A percentile compares a stretch with the other conserved stretches of the same genome.
phyloP scores from a whole-genome alignment of 2,329 filamentous ascomycete genomes.

The Xylariaceae sp. region DNA sequence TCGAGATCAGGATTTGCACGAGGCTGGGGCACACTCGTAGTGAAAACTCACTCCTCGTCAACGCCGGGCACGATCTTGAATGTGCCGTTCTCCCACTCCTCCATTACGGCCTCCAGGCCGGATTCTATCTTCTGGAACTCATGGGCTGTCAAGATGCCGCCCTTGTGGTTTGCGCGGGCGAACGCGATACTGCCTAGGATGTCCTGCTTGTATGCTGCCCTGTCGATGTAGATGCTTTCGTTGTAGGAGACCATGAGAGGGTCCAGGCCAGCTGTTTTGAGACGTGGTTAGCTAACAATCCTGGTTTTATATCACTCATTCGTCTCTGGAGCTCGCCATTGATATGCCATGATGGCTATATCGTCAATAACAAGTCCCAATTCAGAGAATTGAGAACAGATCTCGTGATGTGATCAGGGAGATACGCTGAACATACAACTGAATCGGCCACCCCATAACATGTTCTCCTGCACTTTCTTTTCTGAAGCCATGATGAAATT shows the following conservation, averaged over 20 bases:
- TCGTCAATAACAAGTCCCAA: background rate
- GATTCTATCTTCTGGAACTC: constrained; percentile 71
- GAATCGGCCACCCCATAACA: constrained; percentile 45
- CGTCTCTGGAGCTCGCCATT: background rate
- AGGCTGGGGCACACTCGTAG: background rate
- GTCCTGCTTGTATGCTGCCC: constrained; percentile 71
- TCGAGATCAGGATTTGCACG: background rate
- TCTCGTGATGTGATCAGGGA: background rate
- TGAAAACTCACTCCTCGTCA: constrained; percentile 40
- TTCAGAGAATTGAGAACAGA: background rate
- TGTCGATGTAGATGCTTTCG: constrained; percentile 73
- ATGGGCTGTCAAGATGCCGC: constrained; percentile 63
- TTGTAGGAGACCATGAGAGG: constrained; percentile 86
- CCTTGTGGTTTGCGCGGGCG: constrained; percentile 71
- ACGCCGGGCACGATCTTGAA: constrained; percentile 49
- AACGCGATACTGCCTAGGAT: constrained; percentile 77
- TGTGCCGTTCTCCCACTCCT: constrained; percentile 47
- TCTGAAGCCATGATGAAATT: constrained; percentile 19
- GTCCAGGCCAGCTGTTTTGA: constrained; percentile 64
- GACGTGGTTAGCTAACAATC: background rate
- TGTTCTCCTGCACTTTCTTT: constrained; percentile 24
- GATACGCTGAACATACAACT: constrained; percentile 36
- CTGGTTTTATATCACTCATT: background rate
- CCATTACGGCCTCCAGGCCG: constrained; percentile 56
- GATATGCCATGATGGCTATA: background rate